These are phyloP conservation scores for Cordyceps pruinosa DNA, from an alignment of 2,329 filamentous ascomycete species.

Conservation along the genomic window DNA sequence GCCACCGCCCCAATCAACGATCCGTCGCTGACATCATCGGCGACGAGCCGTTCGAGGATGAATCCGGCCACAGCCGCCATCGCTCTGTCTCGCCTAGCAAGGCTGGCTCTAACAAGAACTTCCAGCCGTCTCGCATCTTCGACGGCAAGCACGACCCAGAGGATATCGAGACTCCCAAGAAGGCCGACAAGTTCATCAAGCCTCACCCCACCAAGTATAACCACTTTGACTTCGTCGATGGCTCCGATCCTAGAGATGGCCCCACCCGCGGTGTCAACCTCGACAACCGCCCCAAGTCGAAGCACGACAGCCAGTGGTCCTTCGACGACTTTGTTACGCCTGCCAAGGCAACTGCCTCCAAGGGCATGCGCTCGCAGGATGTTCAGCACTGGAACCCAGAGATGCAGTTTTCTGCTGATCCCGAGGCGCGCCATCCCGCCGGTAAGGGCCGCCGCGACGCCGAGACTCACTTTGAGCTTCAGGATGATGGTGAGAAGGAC, in stretches of 20 bases:
- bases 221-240: constrained; percentile 78
- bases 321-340: constrained; percentile 87
- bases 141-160: constrained; percentile 43
- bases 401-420: constrained; percentile 44
- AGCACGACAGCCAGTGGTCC: constrained; percentile 71
- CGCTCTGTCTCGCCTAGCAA: constrained; percentile 41
- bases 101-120: constrained; percentile 53
- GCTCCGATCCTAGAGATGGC: constrained; percentile 44
- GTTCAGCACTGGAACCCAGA: constrained; percentile 75
- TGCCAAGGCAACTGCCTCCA: constrained; percentile 58
- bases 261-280: constrained; percentile 34
- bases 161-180: constrained; percentile 36
- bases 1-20: constrained; percentile 56
- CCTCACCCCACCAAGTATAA: constrained; percentile 73
- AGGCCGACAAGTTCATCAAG: constrained; percentile 43
- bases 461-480: constrained; percentile 75
- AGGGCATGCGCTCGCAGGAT: constrained; percentile 57
- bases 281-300: constrained; percentile 44
- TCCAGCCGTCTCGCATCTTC: constrained; percentile 57
- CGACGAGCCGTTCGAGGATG: constrained; percentile 36
- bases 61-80: constrained; percentile 30
- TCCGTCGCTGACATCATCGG: constrained; percentile 65
- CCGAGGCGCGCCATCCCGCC: constrained; percentile 50
- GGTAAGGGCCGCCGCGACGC: constrained; percentile 70
- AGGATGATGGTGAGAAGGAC: constrained; percentile 62